phyloP scores from a whole-genome alignment of 257 asterid species.

The Henckelia pumila region DNA sequence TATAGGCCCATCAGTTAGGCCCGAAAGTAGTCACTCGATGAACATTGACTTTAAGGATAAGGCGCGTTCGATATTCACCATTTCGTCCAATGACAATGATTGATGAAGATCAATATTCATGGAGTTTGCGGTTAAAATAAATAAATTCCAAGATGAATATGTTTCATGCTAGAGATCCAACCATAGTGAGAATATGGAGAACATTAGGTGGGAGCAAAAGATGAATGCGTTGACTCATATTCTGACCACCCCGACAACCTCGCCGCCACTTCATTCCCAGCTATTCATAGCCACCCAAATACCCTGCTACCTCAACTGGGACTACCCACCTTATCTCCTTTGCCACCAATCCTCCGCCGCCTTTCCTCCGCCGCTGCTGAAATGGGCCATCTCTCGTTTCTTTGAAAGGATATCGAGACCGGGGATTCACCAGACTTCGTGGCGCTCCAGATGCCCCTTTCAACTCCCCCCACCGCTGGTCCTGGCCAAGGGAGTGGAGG shows the following conservation, averaged over 20 bases:
- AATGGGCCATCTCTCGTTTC: constrained; percentile 58
- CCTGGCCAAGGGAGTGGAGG: constrained; percentile 89
- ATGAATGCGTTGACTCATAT: constrained; percentile 67
- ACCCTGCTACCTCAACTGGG: constrained; percentile 83
- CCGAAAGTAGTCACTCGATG: too few relatives aligned
- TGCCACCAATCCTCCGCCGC: constrained; percentile 38
- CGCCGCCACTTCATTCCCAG: constrained; percentile 76
- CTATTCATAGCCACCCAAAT: constrained; percentile 63
- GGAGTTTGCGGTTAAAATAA: too few relatives aligned
- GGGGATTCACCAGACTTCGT: constrained; percentile 61
- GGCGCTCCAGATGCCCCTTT: constrained; percentile 94
- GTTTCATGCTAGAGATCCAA: too few relatives aligned
- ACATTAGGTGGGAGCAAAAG: constrained; percentile 67
- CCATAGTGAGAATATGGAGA: constrained; percentile 43
- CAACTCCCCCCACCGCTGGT: too few relatives aligned
- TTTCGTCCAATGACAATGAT: too few relatives aligned
- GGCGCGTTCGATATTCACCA: too few relatives aligned
- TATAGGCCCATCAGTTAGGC: too few relatives aligned
- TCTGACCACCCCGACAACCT: constrained; percentile 56
- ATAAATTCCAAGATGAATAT: too few relatives aligned
- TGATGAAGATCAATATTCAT: too few relatives aligned
- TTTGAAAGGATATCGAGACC: constrained; percentile 44
- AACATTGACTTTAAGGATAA: too few relatives aligned
- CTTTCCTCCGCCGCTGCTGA: constrained; percentile 34
- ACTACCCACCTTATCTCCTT: too few relatives aligned